Conservation (phyloP, 2,329 filamentous ascomycete genomes). For the Cercospora citrullina region DNA sequence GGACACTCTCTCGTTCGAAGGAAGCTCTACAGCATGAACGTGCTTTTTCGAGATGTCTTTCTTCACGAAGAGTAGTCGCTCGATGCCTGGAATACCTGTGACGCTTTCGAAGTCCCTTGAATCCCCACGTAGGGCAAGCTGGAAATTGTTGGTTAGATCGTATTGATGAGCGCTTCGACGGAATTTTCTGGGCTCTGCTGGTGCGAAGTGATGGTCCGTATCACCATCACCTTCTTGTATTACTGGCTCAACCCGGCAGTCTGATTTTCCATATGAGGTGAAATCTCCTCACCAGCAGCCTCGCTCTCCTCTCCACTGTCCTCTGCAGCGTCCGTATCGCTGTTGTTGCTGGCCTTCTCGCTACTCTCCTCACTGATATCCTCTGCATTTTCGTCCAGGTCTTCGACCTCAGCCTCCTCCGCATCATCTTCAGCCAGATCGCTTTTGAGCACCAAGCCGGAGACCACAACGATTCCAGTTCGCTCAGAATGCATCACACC, state of each 20-base stretch:
- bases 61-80: not conserved
- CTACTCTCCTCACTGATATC: not conserved
- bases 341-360: not conserved
- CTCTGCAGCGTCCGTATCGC: not conserved
- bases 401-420: not conserved
- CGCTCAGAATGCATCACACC: not conserved
- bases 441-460: not conserved
- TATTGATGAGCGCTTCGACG: not conserved
- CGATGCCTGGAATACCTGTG: not conserved
- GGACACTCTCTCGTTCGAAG: not conserved
- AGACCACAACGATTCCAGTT: not conserved
- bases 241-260: not conserved
- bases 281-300: not conserved
- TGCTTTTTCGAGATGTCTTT: not conserved
- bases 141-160: not conserved
- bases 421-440: not conserved
- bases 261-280: not conserved
- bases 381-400: not conserved
- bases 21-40: not conserved
- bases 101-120: not conserved
- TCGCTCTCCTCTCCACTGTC: not conserved
- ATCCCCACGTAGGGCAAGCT: not conserved
- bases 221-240: not conserved
- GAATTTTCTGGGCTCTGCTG: not conserved
- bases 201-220: not conserved